These are phyloP conservation scores for Aspergillus biplanus DNA, from an alignment of 495 filamentous ascomycete genomes.

Conservation along the genomic window DNA sequence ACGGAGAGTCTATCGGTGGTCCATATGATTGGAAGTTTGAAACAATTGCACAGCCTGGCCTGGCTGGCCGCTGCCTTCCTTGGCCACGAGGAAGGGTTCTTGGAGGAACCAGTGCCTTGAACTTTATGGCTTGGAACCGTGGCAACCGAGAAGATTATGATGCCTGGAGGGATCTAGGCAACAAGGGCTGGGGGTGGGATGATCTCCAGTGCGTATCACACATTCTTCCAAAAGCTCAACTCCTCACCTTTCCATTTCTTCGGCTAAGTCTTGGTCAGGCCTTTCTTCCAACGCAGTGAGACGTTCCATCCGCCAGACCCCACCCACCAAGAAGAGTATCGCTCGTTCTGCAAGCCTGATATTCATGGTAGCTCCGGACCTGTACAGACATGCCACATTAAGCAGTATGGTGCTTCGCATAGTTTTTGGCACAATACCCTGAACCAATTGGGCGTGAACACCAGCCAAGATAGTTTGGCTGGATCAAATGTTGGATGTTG, in stretches of 20 bases:
- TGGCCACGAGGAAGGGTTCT: conserved; percentile 30
- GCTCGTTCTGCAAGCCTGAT: conserved; percentile 31
- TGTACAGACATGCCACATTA: conserved; percentile 46
- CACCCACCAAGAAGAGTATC: conserved; percentile 33
- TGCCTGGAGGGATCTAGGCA: conserved; percentile 49
- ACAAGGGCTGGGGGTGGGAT: conserved; percentile 47
- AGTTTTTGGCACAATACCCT: conserved; percentile 52
- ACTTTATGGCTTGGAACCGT: conserved; percentile 43
- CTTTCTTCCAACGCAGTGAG: conserved; percentile 32
- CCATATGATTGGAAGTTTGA: conserved; percentile 47
- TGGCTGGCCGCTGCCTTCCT: conserved; percentile 38
- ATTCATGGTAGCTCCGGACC: conserved; percentile 48
- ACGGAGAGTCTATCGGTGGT: conserved; percentile 33
- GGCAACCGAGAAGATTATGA: conserved; percentile 36
- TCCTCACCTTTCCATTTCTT: not conserved
- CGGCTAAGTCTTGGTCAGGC: conserved; percentile 7
- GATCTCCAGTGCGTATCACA: conserved; percentile 36
- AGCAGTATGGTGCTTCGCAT: conserved; percentile 46
- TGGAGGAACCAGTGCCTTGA: conserved; percentile 28
- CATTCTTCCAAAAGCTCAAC: not conserved
- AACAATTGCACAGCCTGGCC: conserved; percentile 39
- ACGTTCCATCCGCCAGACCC: conserved; percentile 46
- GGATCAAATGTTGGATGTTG: conserved; percentile 11
- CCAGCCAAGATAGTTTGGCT: conserved; percentile 21
- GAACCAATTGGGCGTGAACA: conserved; percentile 40